phyloP scores from a whole-genome alignment of 148 eudicot genomes.

The Vaccinium vitisidaea region DNA sequence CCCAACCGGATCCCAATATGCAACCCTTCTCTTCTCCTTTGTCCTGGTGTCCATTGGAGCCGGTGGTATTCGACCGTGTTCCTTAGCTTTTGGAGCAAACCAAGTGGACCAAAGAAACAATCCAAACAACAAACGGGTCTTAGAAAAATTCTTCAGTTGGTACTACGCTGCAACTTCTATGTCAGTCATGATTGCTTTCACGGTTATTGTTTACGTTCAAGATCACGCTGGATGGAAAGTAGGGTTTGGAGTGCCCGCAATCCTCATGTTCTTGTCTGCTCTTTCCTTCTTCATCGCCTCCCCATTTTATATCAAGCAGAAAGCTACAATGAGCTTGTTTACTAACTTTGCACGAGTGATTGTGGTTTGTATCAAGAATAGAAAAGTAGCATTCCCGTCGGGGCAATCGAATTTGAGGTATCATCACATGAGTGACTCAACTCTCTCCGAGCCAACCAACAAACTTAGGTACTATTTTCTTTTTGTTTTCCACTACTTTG shows the following conservation, averaged over 20 bases:
- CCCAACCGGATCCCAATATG: slow-evolving; percentile 45
- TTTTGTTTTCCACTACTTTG: background rate
- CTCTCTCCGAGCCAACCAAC: slow-evolving; percentile 37
- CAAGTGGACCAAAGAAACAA: slow-evolving; percentile 57
- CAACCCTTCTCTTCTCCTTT: slow-evolving; percentile 48
- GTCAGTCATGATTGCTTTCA: slow-evolving; percentile 57
- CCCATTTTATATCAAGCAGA: slow-evolving; percentile 47
- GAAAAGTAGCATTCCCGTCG: slow-evolving; percentile 32
- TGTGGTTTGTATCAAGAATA: slow-evolving; percentile 57
- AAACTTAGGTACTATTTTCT: slow-evolving; percentile 45
- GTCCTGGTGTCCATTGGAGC: slow-evolving; percentile 74
- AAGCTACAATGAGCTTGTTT: slow-evolving; percentile 51
- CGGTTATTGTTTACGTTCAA: slow-evolving; percentile 77
- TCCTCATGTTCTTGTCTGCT: slow-evolving; percentile 60
- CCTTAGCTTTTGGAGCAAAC: slow-evolving; percentile 90
- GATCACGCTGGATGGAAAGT: slow-evolving; percentile 71
- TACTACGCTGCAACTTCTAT: slow-evolving; percentile 64
- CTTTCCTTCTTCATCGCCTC: slow-evolving; percentile 55
- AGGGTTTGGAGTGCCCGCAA: slow-evolving; percentile 76
- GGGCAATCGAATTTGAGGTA: slow-evolving; percentile 29
- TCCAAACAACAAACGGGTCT: slow-evolving; percentile 39
- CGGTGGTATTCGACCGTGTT: slow-evolving; percentile 79
- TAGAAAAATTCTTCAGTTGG: slow-evolving; percentile 78
- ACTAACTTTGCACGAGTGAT: slow-evolving; percentile 52
- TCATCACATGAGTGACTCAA: slow-evolving; percentile 39